phyloP scores from a whole-genome alignment of 305 asterid genomes.

The Petunia hybrid region DNA sequence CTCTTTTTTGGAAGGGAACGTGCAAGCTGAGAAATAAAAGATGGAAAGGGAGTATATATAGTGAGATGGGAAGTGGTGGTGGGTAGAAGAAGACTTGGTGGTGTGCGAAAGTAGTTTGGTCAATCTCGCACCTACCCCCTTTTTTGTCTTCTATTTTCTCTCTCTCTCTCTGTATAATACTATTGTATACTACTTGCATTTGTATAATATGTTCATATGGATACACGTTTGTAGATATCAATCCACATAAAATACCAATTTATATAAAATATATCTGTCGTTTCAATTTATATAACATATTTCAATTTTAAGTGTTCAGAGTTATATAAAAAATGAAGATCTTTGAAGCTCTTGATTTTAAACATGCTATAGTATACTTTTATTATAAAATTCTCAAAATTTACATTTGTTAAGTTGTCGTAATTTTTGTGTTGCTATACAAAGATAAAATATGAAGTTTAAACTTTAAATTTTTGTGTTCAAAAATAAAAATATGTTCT shows the following conservation, averaged over 20 bases:
- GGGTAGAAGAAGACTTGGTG: not conserved
- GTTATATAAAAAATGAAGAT: no score
- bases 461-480: no score
- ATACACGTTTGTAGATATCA: not conserved
- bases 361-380: no score
- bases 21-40: constrained; percentile 52
- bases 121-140: constrained; percentile 56
- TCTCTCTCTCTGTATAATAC: not conserved
- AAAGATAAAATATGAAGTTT: no score
- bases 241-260: not conserved
- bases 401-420: no score
- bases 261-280: no score
- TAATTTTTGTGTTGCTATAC: no score
- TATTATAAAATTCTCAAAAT: no score
- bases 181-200: not conserved
- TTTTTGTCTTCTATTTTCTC: constrained; percentile 21
- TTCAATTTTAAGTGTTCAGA: no score
- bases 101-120: constrained; percentile 44
- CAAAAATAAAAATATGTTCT: no score
- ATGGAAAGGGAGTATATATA: constrained; percentile 42
- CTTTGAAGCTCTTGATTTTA: no score
- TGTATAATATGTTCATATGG: not conserved
- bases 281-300: no score
- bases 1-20: constrained; percentile 45
- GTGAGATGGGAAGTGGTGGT: not conserved